Evolutionary conservation across 2,329 filamentous ascomycete genomes (phyloP).

Genomic region (Arthroderma sp.): DNA sequence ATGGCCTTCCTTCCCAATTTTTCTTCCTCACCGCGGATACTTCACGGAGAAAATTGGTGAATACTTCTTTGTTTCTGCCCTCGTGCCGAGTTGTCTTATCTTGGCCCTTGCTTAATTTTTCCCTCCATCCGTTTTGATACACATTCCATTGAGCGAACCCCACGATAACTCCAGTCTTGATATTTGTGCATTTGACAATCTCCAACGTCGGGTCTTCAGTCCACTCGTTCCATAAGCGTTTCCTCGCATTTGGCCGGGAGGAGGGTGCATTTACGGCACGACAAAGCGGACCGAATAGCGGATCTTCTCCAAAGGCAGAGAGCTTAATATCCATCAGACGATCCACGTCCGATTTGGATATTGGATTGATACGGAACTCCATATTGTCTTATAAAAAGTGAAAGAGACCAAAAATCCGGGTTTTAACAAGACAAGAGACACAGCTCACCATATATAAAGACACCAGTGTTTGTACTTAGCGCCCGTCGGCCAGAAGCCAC

Average conservation of each 20-base stretch:
- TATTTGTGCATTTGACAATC: not conserved
- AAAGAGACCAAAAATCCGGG: no score
- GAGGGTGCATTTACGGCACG: not conserved
- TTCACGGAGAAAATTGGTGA: not conserved
- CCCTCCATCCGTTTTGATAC: not conserved
- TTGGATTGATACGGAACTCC: not conserved
- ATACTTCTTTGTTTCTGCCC: not conserved
- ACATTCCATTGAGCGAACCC: not conserved
- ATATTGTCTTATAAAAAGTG: not conserved
- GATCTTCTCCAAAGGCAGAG: not conserved
- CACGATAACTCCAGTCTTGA: not conserved
- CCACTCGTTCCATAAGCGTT: not conserved
- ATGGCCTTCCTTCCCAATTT: not conserved
- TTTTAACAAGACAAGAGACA: no score
- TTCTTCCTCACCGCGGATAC: not conserved
- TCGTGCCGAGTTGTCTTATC: not conserved
- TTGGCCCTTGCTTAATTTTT: not conserved
- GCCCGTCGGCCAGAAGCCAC: no score
- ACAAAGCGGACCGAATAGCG: not conserved
- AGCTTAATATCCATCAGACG: not conserved
- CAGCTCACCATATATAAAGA: no score
- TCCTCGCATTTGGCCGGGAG: not conserved
- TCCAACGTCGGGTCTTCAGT: not conserved
- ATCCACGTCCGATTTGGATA: not conserved
- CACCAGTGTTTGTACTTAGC: no score